Conservation (phyloP, 2,329 filamentous ascomycete genomes). For the Penicillium crustosum region DNA sequence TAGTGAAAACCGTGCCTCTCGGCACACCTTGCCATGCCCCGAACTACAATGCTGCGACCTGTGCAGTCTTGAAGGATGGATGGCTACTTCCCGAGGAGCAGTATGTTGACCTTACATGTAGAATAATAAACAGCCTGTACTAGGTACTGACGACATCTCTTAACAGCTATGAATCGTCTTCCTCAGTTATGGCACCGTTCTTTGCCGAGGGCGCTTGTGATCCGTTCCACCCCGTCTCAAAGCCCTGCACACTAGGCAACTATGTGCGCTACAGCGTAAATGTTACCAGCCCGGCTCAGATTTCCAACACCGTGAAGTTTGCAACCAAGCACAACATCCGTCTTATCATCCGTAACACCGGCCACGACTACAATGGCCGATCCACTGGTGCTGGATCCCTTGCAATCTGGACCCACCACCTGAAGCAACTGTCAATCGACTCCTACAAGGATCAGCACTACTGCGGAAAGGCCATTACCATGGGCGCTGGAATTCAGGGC, state of each 20-base stretch:
- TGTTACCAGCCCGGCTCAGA: slow-evolving; percentile 27
- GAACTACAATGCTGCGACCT: slow-evolving; percentile 48
- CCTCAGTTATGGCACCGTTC: slow-evolving; percentile 42
- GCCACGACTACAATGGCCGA: slow-evolving; percentile 50
- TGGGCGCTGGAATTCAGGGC: slow-evolving; percentile 57
- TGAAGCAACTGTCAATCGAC: slow-evolving; percentile 30
- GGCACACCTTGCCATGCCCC: slow-evolving; percentile 55
- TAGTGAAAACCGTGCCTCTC: slow-evolving; percentile 56
- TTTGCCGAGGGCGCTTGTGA: slow-evolving; percentile 45
- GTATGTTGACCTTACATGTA: slow-evolving; percentile 31
- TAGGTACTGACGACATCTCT: not conserved
- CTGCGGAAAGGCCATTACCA: slow-evolving; percentile 52
- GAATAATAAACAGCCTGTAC: not conserved
- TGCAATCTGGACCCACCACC: slow-evolving; percentile 35
- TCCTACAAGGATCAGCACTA: slow-evolving; percentile 47
- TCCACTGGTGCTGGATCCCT: slow-evolving; percentile 60
- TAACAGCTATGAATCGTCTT: slow-evolving; percentile 59
- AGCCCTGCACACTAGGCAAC: slow-evolving; percentile 31
- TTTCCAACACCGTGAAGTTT: slow-evolving; percentile 37
- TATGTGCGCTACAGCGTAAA: slow-evolving; percentile 40
- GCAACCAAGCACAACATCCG: slow-evolving; percentile 52
- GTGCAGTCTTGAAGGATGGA: slow-evolving; percentile 40
- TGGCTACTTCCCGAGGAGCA: slow-evolving; percentile 52
- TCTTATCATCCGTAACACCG: slow-evolving; percentile 48
- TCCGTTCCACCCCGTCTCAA: slow-evolving; percentile 38